phyloP scores from a whole-genome alignment of 1,284 basidiomycete genomes.

The Hypsizygus ulmarius region DNA sequence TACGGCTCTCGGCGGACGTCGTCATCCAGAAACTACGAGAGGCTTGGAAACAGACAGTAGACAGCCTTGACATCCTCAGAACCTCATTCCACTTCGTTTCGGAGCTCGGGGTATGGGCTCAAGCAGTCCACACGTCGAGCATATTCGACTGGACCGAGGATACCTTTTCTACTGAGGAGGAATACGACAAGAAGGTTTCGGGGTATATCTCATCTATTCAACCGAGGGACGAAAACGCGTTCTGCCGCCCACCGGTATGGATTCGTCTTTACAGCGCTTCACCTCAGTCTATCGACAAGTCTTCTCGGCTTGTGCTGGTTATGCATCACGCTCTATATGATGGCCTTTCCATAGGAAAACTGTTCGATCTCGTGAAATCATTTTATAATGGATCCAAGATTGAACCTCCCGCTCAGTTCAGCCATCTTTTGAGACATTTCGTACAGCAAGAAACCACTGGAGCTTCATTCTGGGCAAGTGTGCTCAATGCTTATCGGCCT shows the following conservation, averaged over 20 bases:
- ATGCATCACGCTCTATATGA: constrained; percentile 55
- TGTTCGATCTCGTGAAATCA: constrained; percentile 34
- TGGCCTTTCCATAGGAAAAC: constrained; percentile 39
- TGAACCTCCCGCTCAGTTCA: constrained; percentile 30
- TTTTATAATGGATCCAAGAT: constrained; percentile 30
- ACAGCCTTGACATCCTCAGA: constrained; percentile 38
- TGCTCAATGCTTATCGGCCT: constrained; percentile 29
- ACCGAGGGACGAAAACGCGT: constrained; percentile 23
- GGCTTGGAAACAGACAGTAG: constrained; percentile 37
- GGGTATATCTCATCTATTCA: constrained; percentile 18
- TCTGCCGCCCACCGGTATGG: constrained; percentile 35
- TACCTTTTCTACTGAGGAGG: constrained; percentile 14
- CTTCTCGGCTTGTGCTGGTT: constrained; percentile 35
- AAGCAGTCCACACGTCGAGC: constrained; percentile 38
- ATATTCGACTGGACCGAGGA: constrained; percentile 34
- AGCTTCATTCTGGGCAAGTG: constrained; percentile 38
- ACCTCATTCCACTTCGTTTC: constrained; percentile 47
- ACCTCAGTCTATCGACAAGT: constrained; percentile 11
- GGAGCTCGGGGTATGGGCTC: constrained; percentile 40
- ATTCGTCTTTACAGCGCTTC: constrained; percentile 30
- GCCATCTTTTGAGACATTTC: constrained; percentile 25
- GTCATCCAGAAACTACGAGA: constrained; percentile 30
- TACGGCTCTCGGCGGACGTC: constrained; percentile 30
- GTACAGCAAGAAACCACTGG: constrained; percentile 37
- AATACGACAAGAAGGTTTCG: constrained; percentile 17